Percentiles rank a stretch among this genome's conserved stretches.
phyloP scores from a whole-genome alignment of 192 early-diverging fungal genomes.

The Coemansia sp. region DNA sequence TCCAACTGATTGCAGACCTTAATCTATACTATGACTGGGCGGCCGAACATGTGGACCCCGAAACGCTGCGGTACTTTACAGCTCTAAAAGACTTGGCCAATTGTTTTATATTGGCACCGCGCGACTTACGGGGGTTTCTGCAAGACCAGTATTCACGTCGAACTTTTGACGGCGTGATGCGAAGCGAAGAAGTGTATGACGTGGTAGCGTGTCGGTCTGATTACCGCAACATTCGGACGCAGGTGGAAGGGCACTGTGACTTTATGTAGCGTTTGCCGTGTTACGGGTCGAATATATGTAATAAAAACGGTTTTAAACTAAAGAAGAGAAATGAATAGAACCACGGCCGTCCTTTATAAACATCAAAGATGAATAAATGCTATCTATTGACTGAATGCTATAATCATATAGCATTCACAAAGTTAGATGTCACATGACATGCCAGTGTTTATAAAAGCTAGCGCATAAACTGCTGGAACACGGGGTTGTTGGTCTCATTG shows the following conservation, averaged over 20 bases:
- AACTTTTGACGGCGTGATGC: slow-evolving; percentile 54
- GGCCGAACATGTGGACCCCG: slow-evolving; percentile 23
- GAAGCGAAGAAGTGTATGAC: slow-evolving; percentile 53
- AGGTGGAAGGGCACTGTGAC: slow-evolving; percentile 53
- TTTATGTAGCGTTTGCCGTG: slow-evolving; percentile 47
- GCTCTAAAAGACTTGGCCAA: slow-evolving; percentile 54
- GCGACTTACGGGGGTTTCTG: slow-evolving; percentile 43
- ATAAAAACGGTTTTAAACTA: too few species aligned
- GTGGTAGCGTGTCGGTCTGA: slow-evolving; percentile 51
- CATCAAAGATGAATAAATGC: too few species aligned
- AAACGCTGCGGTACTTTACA: slow-evolving; percentile 41
- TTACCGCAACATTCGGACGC: slow-evolving; percentile 44
- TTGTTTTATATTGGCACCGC: slow-evolving; percentile 51
- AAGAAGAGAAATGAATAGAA: too few species aligned
- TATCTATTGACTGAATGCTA: too few species aligned
- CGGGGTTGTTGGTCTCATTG: slow-evolving; percentile 88
- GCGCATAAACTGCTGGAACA: slow-evolving; percentile 82
- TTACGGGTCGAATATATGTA: too few species aligned
- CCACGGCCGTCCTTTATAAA: too few species aligned
- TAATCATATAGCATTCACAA: too few species aligned
- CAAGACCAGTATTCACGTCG: slow-evolving; percentile 42
- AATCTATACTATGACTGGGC: slow-evolving; percentile 55
- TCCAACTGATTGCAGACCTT: slow-evolving; percentile 74
- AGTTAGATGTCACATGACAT: too few species aligned
- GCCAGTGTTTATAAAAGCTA: slow-evolving; percentile 5